Evolutionary conservation across 2,329 filamentous ascomycete species (phyloP).

Genomic region (Lasiodiplodia citricola): DNA sequence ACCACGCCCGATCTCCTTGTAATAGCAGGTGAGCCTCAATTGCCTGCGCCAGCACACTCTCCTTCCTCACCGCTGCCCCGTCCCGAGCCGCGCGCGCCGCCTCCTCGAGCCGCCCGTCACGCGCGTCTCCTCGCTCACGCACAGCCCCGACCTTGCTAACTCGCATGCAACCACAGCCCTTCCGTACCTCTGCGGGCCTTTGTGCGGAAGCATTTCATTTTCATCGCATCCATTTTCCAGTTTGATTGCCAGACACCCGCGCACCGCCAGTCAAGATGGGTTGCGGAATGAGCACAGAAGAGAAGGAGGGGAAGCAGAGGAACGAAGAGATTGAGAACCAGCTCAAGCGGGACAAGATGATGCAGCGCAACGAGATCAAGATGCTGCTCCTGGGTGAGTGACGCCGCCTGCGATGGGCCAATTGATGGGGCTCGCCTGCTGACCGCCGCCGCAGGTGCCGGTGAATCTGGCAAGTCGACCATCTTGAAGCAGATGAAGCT

Average conservation of each 20-base stretch:
- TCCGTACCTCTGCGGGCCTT: slow-evolving; percentile 26
- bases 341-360: slow-evolving; percentile 97
- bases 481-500: slow-evolving; percentile 99
- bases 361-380: slow-evolving; percentile 99
- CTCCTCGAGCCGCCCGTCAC: slow-evolving; percentile 17
- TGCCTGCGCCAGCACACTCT: slow-evolving; percentile 1
- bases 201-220: slow-evolving; percentile 24
- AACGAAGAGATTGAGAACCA: slow-evolving; percentile 99
- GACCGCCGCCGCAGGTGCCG: slow-evolving; percentile 69
- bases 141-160: slow-evolving; percentile 21
- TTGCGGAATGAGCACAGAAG: slow-evolving; percentile 99
- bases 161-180: slow-evolving; percentile 8
- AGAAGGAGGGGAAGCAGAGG: slow-evolving; percentile 99
- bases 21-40: slow-evolving; percentile 36
- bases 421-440: slow-evolving; percentile 27
- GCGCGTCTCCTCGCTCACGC: slow-evolving; percentile 20
- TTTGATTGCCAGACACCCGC: neutral
- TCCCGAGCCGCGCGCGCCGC: slow-evolving; percentile 17
- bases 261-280: slow-evolving; percentile 73
- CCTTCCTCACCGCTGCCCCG: slow-evolving; percentile 18
- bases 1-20: slow-evolving; percentile 23
- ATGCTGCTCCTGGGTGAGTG: slow-evolving; percentile 94
- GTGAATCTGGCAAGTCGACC: slow-evolving; percentile 96
- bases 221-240: slow-evolving; percentile 9
- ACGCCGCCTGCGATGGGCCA: slow-evolving; percentile 27